Conservation (phyloP, 2,329 filamentous ascomycete species). For the Colletotrichum falcatum region DNA sequence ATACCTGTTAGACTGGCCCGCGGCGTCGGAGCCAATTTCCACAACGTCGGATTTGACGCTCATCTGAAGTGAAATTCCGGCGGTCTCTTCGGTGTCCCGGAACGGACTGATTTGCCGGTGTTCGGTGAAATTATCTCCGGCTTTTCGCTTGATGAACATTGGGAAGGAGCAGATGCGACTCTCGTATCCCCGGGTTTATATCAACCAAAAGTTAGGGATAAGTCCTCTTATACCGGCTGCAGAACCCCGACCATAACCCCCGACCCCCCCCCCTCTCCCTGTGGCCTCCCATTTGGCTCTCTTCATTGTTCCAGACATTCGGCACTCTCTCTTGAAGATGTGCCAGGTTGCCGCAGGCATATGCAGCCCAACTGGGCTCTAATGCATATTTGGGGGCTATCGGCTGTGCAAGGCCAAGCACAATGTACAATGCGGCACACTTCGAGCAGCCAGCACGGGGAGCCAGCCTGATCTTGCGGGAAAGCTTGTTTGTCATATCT, state of each 20-base stretch:
- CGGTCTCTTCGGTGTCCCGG: conserved; percentile 11
- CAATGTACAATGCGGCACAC: conserved; percentile 20
- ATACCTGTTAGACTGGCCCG: conserved; percentile 12
- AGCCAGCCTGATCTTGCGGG: conserved; percentile 6
- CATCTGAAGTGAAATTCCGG: conserved; percentile 24
- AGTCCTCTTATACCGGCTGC: conserved; percentile 24
- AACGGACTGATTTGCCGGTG: conserved; percentile 20
- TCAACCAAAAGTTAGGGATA: not conserved
- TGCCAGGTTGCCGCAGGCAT: conserved; percentile 17
- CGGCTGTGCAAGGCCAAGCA: conserved; percentile 20
- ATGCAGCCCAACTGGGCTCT: conserved; percentile 11
- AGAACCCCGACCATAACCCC: no score
- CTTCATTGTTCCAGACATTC: conserved; percentile 1
- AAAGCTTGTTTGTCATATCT: conserved; percentile 6
- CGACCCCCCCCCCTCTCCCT: conserved; percentile 1
- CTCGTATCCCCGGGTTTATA: not conserved
- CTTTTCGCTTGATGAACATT: conserved; percentile 14
- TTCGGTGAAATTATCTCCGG: not conserved
- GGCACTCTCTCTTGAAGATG: not conserved
- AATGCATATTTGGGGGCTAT: conserved; percentile 27
- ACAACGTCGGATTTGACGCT: conserved; percentile 35
- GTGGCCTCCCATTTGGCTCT: conserved; percentile 1
- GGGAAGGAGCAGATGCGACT: not conserved
- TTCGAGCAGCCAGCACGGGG: not conserved
- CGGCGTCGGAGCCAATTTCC: conserved; percentile 31